Percentiles rank a stretch among this genome's conserved stretches.
Conservation (phyloP, 805 yeast genomes). For the Yarrowia sp. region DNA sequence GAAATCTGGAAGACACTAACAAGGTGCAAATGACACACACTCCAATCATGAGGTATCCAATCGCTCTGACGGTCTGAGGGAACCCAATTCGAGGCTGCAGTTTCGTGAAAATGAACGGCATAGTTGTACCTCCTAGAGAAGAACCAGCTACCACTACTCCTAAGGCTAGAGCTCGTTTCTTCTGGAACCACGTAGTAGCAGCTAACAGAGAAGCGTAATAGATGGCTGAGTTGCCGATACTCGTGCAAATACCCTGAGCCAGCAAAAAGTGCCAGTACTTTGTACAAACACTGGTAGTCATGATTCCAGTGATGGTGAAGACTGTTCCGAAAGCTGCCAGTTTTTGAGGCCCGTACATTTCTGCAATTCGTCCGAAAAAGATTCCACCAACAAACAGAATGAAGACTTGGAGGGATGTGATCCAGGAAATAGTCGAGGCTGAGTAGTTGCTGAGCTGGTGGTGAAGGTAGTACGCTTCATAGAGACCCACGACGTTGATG, state of each 20-base stretch:
- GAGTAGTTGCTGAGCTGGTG: constrained; percentile 58
- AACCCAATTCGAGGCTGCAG: constrained; percentile 60
- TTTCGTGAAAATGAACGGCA: constrained; percentile 61
- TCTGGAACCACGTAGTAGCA: constrained; percentile 67
- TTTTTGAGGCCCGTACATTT: constrained; percentile 59
- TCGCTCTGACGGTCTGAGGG: constrained; percentile 63
- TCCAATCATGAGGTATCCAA: constrained; percentile 50
- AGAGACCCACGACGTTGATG: constrained; percentile 69
- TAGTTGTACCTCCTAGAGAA: constrained; percentile 67
- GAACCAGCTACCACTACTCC: constrained; percentile 73
- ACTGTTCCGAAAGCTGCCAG: constrained; percentile 57
- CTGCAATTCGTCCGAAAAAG: constrained; percentile 61
- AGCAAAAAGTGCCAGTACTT: constrained; percentile 65
- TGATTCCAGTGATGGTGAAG: constrained; percentile 57
- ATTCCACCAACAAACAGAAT: constrained; percentile 55
- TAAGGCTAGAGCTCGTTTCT: constrained; percentile 63
- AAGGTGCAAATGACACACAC: constrained; percentile 48
- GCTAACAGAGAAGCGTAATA: constrained; percentile 59
- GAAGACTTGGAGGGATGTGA: constrained; percentile 57
- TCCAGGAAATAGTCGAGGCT: constrained; percentile 68
- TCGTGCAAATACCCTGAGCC: constrained; percentile 61
- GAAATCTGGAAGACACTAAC: constrained; percentile 50
- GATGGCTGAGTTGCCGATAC: constrained; percentile 53
- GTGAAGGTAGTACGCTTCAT: constrained; percentile 61
- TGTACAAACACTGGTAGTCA: constrained; percentile 59